Evolutionary conservation across 2,329 filamentous ascomycete species (phyloP).

Genomic region (Sporothrix euskadiensis): DNA sequence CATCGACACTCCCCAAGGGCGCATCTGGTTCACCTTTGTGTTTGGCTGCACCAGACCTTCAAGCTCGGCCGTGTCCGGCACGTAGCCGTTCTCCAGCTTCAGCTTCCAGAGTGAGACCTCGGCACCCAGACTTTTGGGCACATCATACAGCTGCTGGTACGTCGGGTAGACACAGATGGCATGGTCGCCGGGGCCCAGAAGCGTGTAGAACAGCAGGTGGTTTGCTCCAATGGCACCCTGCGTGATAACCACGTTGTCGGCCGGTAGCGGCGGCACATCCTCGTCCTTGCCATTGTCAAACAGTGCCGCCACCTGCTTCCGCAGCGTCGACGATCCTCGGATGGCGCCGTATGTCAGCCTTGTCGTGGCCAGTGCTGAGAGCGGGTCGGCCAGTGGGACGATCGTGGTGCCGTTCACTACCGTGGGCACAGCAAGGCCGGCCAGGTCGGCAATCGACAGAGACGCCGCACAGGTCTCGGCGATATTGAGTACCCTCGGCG

Average conservation of each 20-base stretch:
- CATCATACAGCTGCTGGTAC: constrained; percentile 79
- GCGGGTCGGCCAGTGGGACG: constrained; percentile 38
- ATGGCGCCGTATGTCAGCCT: constrained; percentile 73
- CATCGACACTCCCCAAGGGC: not conserved
- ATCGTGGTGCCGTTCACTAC: constrained; percentile 39
- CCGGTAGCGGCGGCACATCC: constrained; percentile 46
- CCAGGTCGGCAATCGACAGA: constrained; percentile 69
- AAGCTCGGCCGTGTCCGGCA: constrained; percentile 67
- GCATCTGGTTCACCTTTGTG: constrained; percentile 59
- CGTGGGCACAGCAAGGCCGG: constrained; percentile 56
- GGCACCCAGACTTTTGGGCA: constrained; percentile 73
- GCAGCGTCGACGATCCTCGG: constrained; percentile 64
- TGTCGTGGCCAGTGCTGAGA: constrained; percentile 51
- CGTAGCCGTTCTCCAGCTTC: constrained; percentile 62
- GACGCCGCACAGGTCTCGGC: constrained; percentile 78
- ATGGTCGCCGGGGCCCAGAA: constrained; percentile 74
- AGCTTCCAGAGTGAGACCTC: constrained; percentile 77
- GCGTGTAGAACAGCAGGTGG: constrained; percentile 72
- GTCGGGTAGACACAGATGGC: constrained; percentile 85
- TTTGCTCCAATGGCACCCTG: constrained; percentile 84
- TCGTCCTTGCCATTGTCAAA: constrained; percentile 40
- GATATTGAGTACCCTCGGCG: constrained; percentile 64
- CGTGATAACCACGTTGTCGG: constrained; percentile 71
- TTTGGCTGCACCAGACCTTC: constrained; percentile 64
- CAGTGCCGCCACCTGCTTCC: constrained; percentile 63